Evolutionary conservation across 2,329 filamentous ascomycete species (phyloP).

Genomic region (Claviceps monticola): DNA sequence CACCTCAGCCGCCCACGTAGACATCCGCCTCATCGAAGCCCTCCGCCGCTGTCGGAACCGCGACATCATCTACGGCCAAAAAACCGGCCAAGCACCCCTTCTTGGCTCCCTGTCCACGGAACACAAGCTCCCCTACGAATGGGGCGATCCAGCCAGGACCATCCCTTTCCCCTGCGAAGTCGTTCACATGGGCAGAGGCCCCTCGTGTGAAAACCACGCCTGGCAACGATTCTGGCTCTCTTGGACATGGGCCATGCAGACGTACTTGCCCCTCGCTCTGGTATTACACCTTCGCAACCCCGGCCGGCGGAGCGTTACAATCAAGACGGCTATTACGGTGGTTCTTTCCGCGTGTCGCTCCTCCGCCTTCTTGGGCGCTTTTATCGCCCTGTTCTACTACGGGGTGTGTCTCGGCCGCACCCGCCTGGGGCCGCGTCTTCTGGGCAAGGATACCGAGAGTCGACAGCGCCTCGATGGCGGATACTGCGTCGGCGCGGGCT

Average conservation of each 20-base stretch:
- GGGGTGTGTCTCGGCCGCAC: conserved; percentile 67
- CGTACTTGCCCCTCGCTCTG: conserved; percentile 64
- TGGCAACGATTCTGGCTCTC: conserved; percentile 51
- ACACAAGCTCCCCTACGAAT: conserved; percentile 51
- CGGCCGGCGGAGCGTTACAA: conserved; percentile 25
- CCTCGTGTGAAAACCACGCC: conserved; percentile 63
- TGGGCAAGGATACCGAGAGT: conserved; percentile 36
- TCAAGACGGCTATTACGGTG: conserved; percentile 34
- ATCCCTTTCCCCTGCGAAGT: conserved; percentile 70
- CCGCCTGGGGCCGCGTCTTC: conserved; percentile 53
- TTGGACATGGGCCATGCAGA: conserved; percentile 61
- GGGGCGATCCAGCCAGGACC: conserved; percentile 57
- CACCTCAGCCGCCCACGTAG: conserved; percentile 59
- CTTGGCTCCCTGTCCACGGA: conserved; percentile 61
- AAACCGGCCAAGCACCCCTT: conserved; percentile 55
- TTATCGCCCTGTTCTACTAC: conserved; percentile 73
- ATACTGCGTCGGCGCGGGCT: conserved; percentile 58
- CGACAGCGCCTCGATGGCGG: conserved; percentile 44
- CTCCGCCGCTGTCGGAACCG: conserved; percentile 52
- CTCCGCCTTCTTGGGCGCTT: conserved; percentile 63
- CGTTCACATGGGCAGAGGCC: conserved; percentile 66
- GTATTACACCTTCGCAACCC: conserved; percentile 42
- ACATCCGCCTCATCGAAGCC: conserved; percentile 58
- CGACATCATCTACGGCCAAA: conserved; percentile 55
- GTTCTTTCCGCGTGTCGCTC: conserved; percentile 51